Evolutionary conservation across 495 filamentous ascomycete species (phyloP), one percentile per base, ranked within the genome.

Genomic region (Aspergillus haitiensis): DNA sequence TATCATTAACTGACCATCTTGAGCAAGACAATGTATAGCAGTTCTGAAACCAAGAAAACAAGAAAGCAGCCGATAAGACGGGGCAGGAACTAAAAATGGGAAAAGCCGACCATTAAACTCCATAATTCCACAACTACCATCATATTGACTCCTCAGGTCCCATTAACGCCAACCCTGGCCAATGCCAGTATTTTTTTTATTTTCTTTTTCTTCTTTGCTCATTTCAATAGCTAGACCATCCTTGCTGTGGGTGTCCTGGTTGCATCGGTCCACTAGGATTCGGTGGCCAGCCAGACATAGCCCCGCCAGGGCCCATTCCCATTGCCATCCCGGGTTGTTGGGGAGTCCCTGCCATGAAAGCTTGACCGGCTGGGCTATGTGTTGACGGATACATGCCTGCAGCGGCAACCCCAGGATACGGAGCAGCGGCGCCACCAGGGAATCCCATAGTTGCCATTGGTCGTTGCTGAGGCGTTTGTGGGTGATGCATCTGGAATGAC

Each of bases 391-490:
- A 80, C 72, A 80, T 78, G 34, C 68, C 68, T 45, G 75, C 69
- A 10, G 70, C 61, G 33, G 64, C 64, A 69, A 80, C 76, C 31
- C 61, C 60, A 37, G 70, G 72, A 60, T 77, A 80, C 9, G 67
- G 72, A 12, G 70, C 67, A 3, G 70, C 69, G 5, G 65, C 63
- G 34, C 66, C 73, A 11, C 73, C 73, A 5, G 75, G 74, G 59
- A 68, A 78, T 40, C 67, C 72, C 74, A 80, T 64, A 64, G 75
- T 59, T 72, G 78, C 53, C 74, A 76, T 74, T 52, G 82, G 78
- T 63, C 86, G 82, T 68, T 87, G 82, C 68, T 87, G 86, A 42
- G 84, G 77, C 71, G 83, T 61, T 63, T 81, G 72, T 68, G 78
- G 61, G 75, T 83, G 74, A 50, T 81, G 80, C 64, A 84, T 75